A percentile compares a stretch with the other conserved stretches of the same genome.
These are phyloP conservation scores for Cercospora citrullina DNA, from an alignment of 2,329 filamentous ascomycete species.

Conservation along the genomic window DNA sequence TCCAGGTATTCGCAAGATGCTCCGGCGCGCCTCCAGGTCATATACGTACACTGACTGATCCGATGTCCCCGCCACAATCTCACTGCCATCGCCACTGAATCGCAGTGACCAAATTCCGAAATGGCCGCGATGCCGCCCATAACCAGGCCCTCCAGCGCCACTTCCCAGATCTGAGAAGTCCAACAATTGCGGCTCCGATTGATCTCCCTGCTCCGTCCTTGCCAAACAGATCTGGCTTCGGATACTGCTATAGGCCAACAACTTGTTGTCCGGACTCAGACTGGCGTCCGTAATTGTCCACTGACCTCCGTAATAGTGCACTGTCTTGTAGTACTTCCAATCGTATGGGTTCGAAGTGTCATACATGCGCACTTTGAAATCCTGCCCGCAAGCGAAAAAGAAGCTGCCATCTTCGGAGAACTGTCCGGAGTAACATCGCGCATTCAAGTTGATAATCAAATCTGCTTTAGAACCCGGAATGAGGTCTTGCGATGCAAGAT, in stretches of 20 bases:
- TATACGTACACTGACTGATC: slow-evolving; percentile 81
- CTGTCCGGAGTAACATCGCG: slow-evolving; percentile 88
- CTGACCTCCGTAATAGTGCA: slow-evolving; percentile 87
- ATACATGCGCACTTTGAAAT: slow-evolving; percentile 95
- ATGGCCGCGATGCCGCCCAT: slow-evolving; percentile 33
- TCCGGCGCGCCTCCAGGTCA: slow-evolving; percentile 78
- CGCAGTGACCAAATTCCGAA: slow-evolving; percentile 75
- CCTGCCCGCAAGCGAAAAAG: slow-evolving; percentile 88
- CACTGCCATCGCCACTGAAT: slow-evolving; percentile 86
- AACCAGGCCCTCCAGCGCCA: slow-evolving; percentile 35
- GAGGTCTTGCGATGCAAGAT: slow-evolving; percentile 67
- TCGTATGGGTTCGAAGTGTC: slow-evolving; percentile 93
- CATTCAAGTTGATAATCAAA: slow-evolving; percentile 82
- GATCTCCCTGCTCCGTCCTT: slow-evolving; percentile 79
- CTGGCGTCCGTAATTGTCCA: slow-evolving; percentile 97
- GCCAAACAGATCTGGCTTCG: slow-evolving; percentile 80
- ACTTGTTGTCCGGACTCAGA: slow-evolving; percentile 86
- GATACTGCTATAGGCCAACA: slow-evolving; percentile 89
- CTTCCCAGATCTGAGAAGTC: slow-evolving; percentile 62
- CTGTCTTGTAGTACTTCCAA: slow-evolving; percentile 93
- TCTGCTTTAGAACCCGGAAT: slow-evolving; percentile 78
- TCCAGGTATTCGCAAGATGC: slow-evolving; percentile 72
- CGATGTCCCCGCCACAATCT: slow-evolving; percentile 87
- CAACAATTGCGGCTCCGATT: slow-evolving; percentile 75
- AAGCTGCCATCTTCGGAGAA: slow-evolving; percentile 98